Conservation (phyloP, 305 asterid species). For the Fraxinus angustifolia region DNA sequence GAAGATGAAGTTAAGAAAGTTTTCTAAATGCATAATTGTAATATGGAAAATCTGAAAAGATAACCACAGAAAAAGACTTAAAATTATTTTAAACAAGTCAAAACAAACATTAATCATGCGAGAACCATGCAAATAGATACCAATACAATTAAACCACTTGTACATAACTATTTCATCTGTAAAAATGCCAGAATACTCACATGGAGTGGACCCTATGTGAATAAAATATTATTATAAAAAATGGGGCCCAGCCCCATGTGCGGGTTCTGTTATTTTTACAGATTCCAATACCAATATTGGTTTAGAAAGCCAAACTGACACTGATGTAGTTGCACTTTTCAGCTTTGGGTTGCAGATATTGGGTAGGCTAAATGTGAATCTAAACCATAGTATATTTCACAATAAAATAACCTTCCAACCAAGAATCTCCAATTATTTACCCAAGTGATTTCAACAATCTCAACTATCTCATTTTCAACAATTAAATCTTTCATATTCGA, state of each 20-base stretch:
- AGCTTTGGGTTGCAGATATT: not conserved
- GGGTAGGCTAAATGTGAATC: not conserved
- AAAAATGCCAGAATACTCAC: too few species aligned
- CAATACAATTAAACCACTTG: too few species aligned
- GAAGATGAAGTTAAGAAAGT: not conserved
- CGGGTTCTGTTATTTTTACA: too few species aligned
- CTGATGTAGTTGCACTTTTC: not conserved
- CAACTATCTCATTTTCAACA: not conserved
- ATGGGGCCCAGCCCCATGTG: too few species aligned
- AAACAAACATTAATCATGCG: not conserved
- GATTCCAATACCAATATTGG: not conserved
- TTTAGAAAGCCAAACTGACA: not conserved
- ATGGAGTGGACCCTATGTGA: too few species aligned
- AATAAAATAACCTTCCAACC: not conserved
- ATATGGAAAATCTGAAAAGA: not conserved
- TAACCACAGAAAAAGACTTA: not conserved
- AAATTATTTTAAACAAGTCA: not conserved
- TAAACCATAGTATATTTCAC: not conserved
- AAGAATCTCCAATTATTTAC: not conserved
- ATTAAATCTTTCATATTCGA: not conserved
- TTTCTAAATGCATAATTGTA: not conserved
- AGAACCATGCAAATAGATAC: not conserved
- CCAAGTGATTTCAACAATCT: not conserved
- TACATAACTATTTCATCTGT: too few species aligned
- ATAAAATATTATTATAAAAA: too few species aligned